Conservation (phyloP, 495 filamentous ascomycete genomes). For the Aspergillus conjunctus region DNA sequence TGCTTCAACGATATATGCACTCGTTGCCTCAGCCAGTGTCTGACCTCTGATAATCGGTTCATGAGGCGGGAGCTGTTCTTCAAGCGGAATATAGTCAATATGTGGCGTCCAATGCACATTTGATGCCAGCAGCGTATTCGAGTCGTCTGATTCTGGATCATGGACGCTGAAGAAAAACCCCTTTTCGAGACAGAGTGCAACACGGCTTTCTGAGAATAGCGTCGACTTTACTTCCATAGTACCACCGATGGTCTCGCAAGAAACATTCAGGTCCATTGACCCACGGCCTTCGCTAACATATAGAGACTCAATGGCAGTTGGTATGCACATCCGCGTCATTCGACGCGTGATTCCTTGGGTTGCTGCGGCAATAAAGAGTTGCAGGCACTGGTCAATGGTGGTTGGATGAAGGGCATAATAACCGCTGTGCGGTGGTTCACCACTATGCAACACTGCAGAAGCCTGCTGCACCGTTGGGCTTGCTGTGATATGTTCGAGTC, state of each 20-base stretch:
- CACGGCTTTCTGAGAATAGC: not conserved
- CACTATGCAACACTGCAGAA: slow-evolving; percentile 9
- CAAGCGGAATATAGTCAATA: not conserved
- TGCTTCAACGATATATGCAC: too few species aligned
- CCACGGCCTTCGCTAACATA: not conserved
- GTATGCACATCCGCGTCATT: slow-evolving; percentile 10
- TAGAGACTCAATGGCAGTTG: slow-evolving; percentile 10
- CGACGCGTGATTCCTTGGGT: slow-evolving; percentile 28
- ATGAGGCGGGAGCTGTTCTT: not conserved
- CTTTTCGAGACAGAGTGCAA: not conserved
- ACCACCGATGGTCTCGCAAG: not conserved
- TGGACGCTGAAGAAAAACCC: not conserved
- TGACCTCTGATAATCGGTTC: not conserved
- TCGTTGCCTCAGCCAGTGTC: too few species aligned
- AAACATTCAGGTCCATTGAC: slow-evolving; percentile 4
- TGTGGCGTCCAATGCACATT: not conserved
- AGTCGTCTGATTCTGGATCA: not conserved
- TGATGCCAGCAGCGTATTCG: not conserved
- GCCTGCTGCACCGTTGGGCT: slow-evolving; percentile 13
- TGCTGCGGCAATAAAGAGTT: slow-evolving; percentile 38
- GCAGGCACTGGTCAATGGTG: slow-evolving; percentile 45
- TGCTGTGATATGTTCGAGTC: slow-evolving; percentile 31
- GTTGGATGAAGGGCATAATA: slow-evolving; percentile 42
- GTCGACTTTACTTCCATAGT: not conserved
- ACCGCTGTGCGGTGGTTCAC: slow-evolving; percentile 8